Evolutionary conservation across 495 filamentous ascomycete species (phyloP).

Genomic region (Daldinia decipiens): DNA sequence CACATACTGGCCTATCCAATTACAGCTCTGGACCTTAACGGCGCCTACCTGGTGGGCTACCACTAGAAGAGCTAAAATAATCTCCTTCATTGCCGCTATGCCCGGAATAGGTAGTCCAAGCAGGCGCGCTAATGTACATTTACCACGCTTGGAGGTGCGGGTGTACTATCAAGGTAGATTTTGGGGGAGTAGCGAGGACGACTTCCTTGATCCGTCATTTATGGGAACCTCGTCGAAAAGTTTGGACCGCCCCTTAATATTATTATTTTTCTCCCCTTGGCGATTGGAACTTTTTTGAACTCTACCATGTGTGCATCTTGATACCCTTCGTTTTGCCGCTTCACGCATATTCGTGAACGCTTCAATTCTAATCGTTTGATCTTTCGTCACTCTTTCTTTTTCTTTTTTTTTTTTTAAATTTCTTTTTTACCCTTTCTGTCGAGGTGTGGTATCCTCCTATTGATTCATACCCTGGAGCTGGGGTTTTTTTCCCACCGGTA

Average conservation of each 20-base stretch:
- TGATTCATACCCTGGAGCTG: conserved; percentile 25
- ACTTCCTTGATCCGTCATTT: conserved; percentile 35
- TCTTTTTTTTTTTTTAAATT: conserved; percentile 18
- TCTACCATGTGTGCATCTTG: conserved; percentile 40
- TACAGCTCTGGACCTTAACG: background rate
- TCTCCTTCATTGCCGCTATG: conserved; percentile 29
- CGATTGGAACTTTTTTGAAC: conserved; percentile 37
- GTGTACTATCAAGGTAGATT: conserved; percentile 15
- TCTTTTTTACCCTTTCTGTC: conserved; percentile 34
- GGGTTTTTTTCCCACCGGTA: conserved; percentile 16
- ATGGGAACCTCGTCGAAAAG: conserved; percentile 40
- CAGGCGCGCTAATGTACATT: conserved; percentile 29
- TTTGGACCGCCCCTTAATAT: conserved; percentile 36
- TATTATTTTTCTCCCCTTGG: conserved; percentile 28
- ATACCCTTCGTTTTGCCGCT: conserved; percentile 41
- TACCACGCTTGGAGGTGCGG: conserved; percentile 23
- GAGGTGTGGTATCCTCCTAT: conserved; percentile 26
- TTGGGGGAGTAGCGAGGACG: conserved; percentile 29
- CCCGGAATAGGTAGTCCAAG: conserved; percentile 31
- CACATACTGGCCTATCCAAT: conserved; percentile 24
- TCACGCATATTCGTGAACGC: conserved; percentile 28
- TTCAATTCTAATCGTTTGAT: conserved; percentile 43
- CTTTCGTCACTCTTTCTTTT: conserved; percentile 21
- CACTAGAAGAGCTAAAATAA: conserved; percentile 43
- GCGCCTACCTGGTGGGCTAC: conserved; percentile 26